A percentile compares a stretch with the other conserved stretches of the same genome.
Evolutionary conservation across 805 yeast genomes (phyloP).

Genomic region (Spencermartinsiella europaea): DNA sequence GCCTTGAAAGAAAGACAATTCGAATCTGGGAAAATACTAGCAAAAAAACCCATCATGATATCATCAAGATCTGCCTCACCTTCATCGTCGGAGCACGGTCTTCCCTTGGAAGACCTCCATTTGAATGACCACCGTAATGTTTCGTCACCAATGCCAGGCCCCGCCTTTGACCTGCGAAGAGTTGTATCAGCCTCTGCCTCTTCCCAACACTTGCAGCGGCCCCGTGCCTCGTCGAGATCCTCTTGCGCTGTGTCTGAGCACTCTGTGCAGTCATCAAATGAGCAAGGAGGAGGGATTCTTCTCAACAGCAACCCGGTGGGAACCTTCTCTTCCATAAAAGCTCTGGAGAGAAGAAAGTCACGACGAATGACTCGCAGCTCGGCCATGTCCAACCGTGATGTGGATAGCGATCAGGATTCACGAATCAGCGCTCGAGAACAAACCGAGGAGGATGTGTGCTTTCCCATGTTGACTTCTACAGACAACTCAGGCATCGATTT

Average conservation of each 20-base stretch:
- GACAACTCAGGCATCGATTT: conserved; percentile 78
- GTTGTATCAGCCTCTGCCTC: not conserved
- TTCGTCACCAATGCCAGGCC: conserved; percentile 33
- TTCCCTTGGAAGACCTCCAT: not conserved
- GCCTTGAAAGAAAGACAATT: too few species aligned
- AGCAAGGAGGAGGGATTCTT: conserved; percentile 19
- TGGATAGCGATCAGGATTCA: conserved; percentile 29
- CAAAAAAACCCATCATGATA: too few species aligned
- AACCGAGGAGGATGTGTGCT: conserved; percentile 96
- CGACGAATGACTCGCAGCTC: conserved; percentile 35
- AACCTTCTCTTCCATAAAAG: not conserved
- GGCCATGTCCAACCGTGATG: conserved; percentile 39
- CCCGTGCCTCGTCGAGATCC: conserved; percentile 11
- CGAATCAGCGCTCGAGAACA: conserved; percentile 58
- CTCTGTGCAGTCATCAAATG: conserved; percentile 14
- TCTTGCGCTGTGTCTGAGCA: conserved; percentile 21
- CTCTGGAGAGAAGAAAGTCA: conserved; percentile 14
- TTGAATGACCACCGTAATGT: conserved; percentile 47
- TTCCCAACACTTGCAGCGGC: conserved; percentile 1
- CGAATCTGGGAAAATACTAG: too few species aligned
- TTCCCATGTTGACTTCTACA: conserved; percentile 73
- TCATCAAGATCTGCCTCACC: not conserved
- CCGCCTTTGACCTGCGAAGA: conserved; percentile 21
- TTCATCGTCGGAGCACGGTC: not conserved
- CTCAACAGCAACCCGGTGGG: conserved; percentile 12